Percentiles rank a stretch among this genome's conserved stretches.
These are phyloP conservation scores for Lentinula sp. DNA, from an alignment of 768 basidiomycete genomes.

Conservation along the genomic window DNA sequence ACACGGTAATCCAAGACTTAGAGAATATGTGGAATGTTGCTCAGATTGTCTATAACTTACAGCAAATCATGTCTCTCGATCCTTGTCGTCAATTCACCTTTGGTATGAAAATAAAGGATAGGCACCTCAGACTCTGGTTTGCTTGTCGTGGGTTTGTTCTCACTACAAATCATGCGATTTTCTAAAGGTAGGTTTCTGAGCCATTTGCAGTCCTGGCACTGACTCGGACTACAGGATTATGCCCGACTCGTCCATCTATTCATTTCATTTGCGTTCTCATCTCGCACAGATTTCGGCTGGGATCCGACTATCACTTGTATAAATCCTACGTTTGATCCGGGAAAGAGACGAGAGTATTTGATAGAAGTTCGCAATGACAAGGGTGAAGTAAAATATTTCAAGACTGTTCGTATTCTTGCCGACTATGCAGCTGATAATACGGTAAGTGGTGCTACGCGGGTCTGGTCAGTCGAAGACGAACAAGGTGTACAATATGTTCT, in stretches of 20 bases:
- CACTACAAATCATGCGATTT: background rate
- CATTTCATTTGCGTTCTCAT: background rate
- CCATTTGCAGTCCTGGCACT: no score
- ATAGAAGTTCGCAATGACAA: background rate
- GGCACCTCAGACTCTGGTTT: background rate
- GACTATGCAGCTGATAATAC: background rate
- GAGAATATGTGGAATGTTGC: constrained; percentile 7
- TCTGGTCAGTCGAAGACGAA: background rate
- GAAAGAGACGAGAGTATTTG: background rate
- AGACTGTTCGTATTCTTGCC: background rate
- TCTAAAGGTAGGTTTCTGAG: background rate
- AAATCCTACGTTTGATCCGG: background rate
- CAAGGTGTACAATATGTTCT: background rate
- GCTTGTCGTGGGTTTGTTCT: background rate
- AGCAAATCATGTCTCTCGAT: background rate
- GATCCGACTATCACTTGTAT: background rate
- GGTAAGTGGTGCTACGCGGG: background rate
- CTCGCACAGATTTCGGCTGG: background rate
- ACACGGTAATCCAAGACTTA: constrained; percentile 33
- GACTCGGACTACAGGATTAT: background rate
- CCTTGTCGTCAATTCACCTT: background rate
- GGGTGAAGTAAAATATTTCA: background rate
- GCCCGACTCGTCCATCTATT: background rate
- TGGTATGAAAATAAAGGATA: background rate
- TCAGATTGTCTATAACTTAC: background rate